Conservation (phyloP, 2,329 filamentous ascomycete genomes). For the Alternaria triticimaculans region DNA sequence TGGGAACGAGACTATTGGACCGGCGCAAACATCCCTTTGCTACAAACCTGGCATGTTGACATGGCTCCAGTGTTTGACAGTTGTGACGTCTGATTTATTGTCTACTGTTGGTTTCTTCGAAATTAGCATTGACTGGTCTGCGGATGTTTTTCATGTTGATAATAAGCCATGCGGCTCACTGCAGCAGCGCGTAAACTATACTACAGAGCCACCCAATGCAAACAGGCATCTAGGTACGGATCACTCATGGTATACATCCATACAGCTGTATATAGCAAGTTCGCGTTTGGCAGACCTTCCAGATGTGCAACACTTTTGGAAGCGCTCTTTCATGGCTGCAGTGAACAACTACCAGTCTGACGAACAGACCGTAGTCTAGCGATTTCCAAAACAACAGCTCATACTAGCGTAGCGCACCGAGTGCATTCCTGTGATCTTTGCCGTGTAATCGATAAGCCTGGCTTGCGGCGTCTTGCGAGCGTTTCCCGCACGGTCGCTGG, state of each 20-base stretch:
- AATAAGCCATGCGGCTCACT: background rate
- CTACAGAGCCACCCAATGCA: background rate
- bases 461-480: background rate
- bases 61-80: background rate
- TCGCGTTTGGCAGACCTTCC: background rate
- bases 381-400: background rate
- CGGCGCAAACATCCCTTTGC: slow-evolving; percentile 8
- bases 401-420: background rate
- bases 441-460: background rate
- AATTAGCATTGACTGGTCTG: background rate
- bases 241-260: background rate
- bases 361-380: background rate
- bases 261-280: background rate
- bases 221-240: background rate
- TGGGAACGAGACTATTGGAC: slow-evolving; percentile 13
- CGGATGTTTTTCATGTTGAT: background rate
- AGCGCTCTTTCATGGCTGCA: background rate
- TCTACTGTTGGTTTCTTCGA: background rate
- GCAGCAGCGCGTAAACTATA: background rate
- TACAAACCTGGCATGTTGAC: background rate
- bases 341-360: background rate
- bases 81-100: slow-evolving; percentile 2
- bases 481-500: background rate
- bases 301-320: background rate
- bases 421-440: background rate